Evolutionary conservation across 345 rosid genomes (phyloP), one percentile per base, ranked within the genome.

Genomic region (Cardamine resedifolia): DNA sequence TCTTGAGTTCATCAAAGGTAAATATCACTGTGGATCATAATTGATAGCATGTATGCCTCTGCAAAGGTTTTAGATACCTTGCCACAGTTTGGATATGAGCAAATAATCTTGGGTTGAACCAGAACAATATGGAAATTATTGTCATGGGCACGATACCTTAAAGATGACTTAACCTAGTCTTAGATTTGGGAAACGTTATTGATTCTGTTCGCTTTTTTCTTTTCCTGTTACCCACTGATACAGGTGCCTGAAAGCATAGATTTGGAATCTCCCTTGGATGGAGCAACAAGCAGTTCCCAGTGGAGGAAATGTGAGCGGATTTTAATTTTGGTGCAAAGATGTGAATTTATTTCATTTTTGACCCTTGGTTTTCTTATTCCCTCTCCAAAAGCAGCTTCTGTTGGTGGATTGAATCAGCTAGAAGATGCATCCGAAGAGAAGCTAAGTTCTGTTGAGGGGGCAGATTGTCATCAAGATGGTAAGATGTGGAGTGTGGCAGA

Each of bases 391-490:
- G 52, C 80, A 85, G 96, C 75, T 56, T 78, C 86, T 45, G 57
- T 68, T 39, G 70, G 81, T 52, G 83, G 77, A 64, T 70, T 66
- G 28, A 68, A 57, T 71, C 85, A 75, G 33, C 72, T 34, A 68
- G 85, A 78, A 78, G 81, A 67, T 43, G 80, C 66, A 52, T 79
- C 77, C 16, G 81, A 70, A 75, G 81, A 51, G 70, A 79, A 80
- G 73, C 81, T 66, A 33, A 68, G 53, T 39, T 75, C 67, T 55
- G 48, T 36, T 24, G 89, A 80, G 70, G 83, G 63, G 38, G 83
- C 61, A 70, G 81, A 77, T 74, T 78, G 63, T 65, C 86, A 24
- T 49, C 52, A 70, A 70, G 96, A 92, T 80, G 98, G 96, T 92
- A 90, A 90, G 96, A 83, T 81, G 66, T 71, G 70, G 77, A 69